Evolutionary conservation across 1,139 yeast species (phyloP).

Genomic region (Diutina pseudorugosa): DNA sequence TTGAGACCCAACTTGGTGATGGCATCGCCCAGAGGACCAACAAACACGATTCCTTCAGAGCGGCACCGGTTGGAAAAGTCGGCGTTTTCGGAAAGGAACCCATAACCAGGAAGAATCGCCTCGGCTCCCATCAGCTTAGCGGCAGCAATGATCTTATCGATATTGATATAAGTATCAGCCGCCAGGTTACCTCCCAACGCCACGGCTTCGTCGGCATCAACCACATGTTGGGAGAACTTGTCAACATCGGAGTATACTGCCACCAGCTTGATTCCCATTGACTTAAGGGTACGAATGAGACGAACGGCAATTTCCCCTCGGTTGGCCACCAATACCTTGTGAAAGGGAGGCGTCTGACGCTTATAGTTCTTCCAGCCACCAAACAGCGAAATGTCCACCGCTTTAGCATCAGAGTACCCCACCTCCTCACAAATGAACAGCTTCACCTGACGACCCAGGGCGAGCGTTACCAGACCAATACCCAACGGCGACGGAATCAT

Average conservation of each 20-base stretch:
- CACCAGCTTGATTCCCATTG: slow-evolving; percentile 62
- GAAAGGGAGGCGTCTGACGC: slow-evolving; percentile 45
- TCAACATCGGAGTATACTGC: slow-evolving; percentile 91
- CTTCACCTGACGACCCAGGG: slow-evolving; percentile 71
- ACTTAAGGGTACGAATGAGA: slow-evolving; percentile 77
- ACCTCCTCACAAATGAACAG: slow-evolving; percentile 89
- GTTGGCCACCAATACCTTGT: slow-evolving; percentile 83
- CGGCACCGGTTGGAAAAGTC: slow-evolving; percentile 85
- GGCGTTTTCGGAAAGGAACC: slow-evolving; percentile 92
- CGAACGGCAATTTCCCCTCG: slow-evolving; percentile 97
- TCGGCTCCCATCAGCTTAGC: slow-evolving; percentile 77
- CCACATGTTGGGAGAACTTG: slow-evolving; percentile 75
- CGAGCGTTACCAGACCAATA: slow-evolving; percentile 80
- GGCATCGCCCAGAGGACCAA: slow-evolving; percentile 92
- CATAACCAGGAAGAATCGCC: slow-evolving; percentile 95
- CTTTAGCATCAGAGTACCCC: slow-evolving; percentile 62
- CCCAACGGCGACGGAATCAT: slow-evolving; percentile 94
- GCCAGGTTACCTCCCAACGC: slow-evolving; percentile 75
- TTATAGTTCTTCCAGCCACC: slow-evolving; percentile 86
- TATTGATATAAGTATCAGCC: slow-evolving; percentile 78
- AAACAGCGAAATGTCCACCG: slow-evolving; percentile 64
- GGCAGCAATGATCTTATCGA: slow-evolving; percentile 74
- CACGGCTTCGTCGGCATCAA: slow-evolving; percentile 68
- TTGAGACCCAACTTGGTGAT: slow-evolving; percentile 84
- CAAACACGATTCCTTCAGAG: slow-evolving; percentile 74